Evolutionary conservation across 2,329 filamentous ascomycete genomes (phyloP).

Genomic region (Zasmidium cellare): DNA sequence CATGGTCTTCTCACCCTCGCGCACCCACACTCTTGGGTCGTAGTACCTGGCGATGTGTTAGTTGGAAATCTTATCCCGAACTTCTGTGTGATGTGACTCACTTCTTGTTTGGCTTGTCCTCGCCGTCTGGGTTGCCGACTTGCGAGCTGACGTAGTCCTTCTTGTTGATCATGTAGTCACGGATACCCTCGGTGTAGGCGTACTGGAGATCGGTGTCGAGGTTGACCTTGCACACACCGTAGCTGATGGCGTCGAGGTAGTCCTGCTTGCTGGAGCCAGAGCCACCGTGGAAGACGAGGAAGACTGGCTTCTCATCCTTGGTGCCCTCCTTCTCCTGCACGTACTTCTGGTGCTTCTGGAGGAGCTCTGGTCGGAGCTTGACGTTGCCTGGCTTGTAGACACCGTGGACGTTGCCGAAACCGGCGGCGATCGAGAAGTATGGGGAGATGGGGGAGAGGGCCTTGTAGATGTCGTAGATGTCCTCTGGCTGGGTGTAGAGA

Average conservation of each 20-base stretch:
- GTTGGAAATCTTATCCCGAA: not conserved
- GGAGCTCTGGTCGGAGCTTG: constrained; percentile 91
- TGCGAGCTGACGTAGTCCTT: constrained; percentile 87
- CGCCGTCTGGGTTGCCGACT: constrained; percentile 93
- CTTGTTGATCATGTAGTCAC: constrained; percentile 91
- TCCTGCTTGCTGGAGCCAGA: constrained; percentile 89
- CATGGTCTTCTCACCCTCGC: constrained; percentile 98
- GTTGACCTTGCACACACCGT: constrained; percentile 99
- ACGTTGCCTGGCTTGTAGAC: constrained; percentile 99
- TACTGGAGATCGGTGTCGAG: constrained; percentile 97
- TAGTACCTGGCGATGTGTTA: constrained; percentile 41
- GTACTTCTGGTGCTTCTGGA: constrained; percentile 93
- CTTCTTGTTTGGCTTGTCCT: constrained; percentile 99
- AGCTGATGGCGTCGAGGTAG: constrained; percentile 82
- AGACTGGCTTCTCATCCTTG: constrained; percentile 85
- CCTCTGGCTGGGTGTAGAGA: constrained; percentile 96
- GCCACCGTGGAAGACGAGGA: constrained; percentile 99
- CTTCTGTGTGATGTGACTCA: constrained; percentile 13
- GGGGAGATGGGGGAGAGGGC: constrained; percentile 81
- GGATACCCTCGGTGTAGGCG: constrained; percentile 88
- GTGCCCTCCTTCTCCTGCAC: constrained; percentile 76
- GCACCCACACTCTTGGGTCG: constrained; percentile 89
- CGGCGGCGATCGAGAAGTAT: constrained; percentile 97
- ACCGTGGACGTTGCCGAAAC: constrained; percentile 98
- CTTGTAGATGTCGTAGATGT: constrained; percentile 89